These are phyloP conservation scores for Chytriomyces sp. DNA, from an alignment of 192 early-diverging fungal genomes.

Conservation along the genomic window DNA sequence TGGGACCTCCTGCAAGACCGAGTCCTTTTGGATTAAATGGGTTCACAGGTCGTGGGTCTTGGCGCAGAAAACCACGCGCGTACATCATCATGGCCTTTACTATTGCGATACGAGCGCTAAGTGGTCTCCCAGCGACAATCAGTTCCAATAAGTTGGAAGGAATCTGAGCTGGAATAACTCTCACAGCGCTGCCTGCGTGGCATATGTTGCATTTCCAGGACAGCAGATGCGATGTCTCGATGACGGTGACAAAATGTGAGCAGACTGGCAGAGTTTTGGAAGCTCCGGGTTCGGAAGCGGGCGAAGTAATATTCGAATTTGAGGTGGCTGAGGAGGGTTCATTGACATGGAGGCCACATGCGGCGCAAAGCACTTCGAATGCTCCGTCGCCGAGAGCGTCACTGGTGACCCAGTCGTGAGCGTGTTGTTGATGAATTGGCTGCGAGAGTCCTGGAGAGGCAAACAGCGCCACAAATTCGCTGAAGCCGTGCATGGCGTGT, in stretches of 20 bases:
- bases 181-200: not conserved
- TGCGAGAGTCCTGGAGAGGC: too few species aligned
- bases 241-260: not conserved
- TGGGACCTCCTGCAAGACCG: not conserved
- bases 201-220: not conserved
- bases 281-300: not conserved
- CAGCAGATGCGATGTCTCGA: not conserved
- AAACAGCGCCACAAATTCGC: too few species aligned
- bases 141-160: not conserved
- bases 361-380: not conserved
- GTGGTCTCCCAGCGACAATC: not conserved
- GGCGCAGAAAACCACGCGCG: not conserved
- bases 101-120: not conserved
- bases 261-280: too few species aligned
- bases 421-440: not conserved
- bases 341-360: not conserved
- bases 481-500: too few species aligned
- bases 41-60: conserved; percentile 9
- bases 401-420: conserved; percentile 1
- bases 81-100: conserved; percentile 1
- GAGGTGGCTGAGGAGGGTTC: not conserved
- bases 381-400: not conserved
- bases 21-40: conserved; percentile 11
- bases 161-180: not conserved
- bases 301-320: not conserved